Evolutionary conservation across 108 stramenopile species (phyloP).

Genomic region (Skeletonema costatum): DNA sequence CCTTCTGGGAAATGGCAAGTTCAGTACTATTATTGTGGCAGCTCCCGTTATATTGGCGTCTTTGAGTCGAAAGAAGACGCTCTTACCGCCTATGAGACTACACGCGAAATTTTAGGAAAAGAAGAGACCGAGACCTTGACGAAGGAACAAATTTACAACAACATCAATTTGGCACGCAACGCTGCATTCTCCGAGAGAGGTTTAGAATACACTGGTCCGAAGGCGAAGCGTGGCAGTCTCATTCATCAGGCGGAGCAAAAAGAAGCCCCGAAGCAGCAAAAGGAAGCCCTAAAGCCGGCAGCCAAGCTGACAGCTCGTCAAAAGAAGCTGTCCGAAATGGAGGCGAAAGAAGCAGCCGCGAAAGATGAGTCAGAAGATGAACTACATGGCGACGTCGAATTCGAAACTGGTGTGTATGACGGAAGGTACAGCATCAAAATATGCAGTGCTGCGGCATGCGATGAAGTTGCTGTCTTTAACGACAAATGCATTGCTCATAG

Average conservation of each 20-base stretch:
- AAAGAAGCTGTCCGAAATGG: neutral
- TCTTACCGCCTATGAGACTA: conserved; percentile 79
- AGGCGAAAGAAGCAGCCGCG: neutral
- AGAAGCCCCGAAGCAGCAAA: neutral
- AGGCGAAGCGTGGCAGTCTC: neutral
- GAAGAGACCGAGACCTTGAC: conserved; percentile 4
- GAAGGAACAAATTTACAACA: conserved; percentile 15
- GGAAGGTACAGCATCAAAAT: neutral
- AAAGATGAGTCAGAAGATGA: neutral
- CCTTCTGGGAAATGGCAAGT: conserved; percentile 55
- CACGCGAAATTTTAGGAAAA: conserved; percentile 16
- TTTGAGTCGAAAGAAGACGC: conserved; percentile 82
- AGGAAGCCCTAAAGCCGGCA: neutral
- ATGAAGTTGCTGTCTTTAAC: neutral
- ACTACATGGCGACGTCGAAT: neutral
- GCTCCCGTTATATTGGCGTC: conserved; percentile 84
- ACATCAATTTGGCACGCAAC: conserved; percentile 22
- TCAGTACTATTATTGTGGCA: conserved; percentile 82
- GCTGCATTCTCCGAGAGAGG: conserved; percentile 17
- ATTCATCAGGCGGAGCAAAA: neutral
- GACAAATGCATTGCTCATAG: neutral
- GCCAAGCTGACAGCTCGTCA: neutral
- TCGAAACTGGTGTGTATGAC: neutral
- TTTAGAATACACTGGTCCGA: neutral
- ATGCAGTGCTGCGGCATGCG: conserved; percentile 1